These are phyloP conservation scores for Solanum microdontum DNA, from an alignment of 257 asterid species.

Conservation along the genomic window DNA sequence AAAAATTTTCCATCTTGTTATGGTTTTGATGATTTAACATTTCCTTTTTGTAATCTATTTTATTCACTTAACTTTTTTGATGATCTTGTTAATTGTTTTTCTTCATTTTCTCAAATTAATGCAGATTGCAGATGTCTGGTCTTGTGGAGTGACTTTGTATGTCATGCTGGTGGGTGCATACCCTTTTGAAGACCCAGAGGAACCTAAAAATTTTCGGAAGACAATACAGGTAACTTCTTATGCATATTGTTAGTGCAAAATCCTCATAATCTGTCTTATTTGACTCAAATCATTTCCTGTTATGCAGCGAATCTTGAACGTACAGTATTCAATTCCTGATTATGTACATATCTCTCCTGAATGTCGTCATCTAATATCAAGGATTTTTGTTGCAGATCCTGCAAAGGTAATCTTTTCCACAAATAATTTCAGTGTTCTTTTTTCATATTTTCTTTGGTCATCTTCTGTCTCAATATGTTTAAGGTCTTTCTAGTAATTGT, in stretches of 20 bases:
- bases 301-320: slow-evolving; percentile 82
- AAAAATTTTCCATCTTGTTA: neutral
- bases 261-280: neutral
- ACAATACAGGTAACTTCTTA: slow-evolving; percentile 65
- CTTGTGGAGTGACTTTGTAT: slow-evolving; percentile 94
- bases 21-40: neutral
- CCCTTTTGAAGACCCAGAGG: slow-evolving; percentile 96
- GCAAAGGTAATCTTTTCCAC: slow-evolving; percentile 40
- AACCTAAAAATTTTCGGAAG: slow-evolving; percentile 86
- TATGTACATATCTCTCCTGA: slow-evolving; percentile 87
- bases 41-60: neutral
- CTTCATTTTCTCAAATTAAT: neutral
- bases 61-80: neutral
- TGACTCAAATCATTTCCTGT: slow-evolving; percentile 1
- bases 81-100: neutral
- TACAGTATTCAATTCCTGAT: slow-evolving; percentile 92
- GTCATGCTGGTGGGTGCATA: slow-evolving; percentile 99
- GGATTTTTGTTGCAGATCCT: slow-evolving; percentile 93
- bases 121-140: slow-evolving; percentile 97
- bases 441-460: neutral
- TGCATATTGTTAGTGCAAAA: neutral
- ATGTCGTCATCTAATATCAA: slow-evolving; percentile 79
- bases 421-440: neutral
- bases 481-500: neutral
- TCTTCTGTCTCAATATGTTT: neutral